Base-by-base conservation (phyloP, 371 early-diverging fungal species). In the Apophysomyces elegans region DNA sequence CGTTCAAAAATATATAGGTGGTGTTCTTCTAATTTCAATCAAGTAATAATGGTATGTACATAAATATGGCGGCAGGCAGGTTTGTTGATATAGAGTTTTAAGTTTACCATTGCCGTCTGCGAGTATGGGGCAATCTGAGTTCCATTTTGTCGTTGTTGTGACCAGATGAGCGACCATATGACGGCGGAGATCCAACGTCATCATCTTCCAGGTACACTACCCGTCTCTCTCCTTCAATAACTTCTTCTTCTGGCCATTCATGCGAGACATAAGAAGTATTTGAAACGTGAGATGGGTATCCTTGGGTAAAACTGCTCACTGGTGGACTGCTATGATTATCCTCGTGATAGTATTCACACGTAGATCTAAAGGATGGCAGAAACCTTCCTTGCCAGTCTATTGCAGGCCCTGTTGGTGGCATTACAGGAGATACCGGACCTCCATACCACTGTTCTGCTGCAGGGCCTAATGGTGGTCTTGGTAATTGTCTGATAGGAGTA, bases 141-240 rank as follows among this genome's bases (percentile, higher is more conserved):
- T 50, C 21, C 21, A 16, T 50, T 5, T 9, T 21, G 54, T 50
- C 54, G 4, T 50, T 50, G 54, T 11, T 4, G 21, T 50, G 21
- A 21, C 54, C 54, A 21, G 18, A 9, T 50, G 54, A 50, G 16
- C 32, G 32, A 26, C 18, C 21, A 21, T 50, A 21, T 2, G 54
- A 50, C 21, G 16, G 16, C 21, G 18, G 54, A 5, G 54, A 11
- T 21, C 4, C 54, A 21, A 50, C 11, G 21, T 50, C 54, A 21
- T 50, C 54, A 21, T 50, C 54, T 50, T 50, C 54, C 54, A 50
- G 21, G 54, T 50, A 50, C 21, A 50, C 21, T 21, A 50, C 54
- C 8, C 54, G 54, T 50, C 54, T 50, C 21, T n/a, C 54, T n/a
- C 54, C 54, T 21, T 50, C 54, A n/a, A 50, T 9, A 7, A 50